phyloP scores from a whole-genome alignment of 2,329 filamentous ascomycete species.

The Epichloe scottii region DNA sequence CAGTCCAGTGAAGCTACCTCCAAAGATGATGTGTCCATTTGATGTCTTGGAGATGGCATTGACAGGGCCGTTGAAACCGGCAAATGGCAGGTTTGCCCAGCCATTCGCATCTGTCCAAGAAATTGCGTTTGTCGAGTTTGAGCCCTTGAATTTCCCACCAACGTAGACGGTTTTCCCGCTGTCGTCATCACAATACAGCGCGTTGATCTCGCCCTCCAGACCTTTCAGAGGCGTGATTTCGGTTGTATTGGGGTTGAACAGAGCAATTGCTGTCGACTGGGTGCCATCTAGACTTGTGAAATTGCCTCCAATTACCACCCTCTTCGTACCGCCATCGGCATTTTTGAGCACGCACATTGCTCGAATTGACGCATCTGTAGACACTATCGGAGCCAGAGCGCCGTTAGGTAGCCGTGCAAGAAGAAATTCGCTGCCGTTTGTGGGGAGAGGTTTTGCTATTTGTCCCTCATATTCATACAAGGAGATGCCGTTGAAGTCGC shows the following conservation, averaged over 20 bases:
- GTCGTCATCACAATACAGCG: conserved; percentile 68
- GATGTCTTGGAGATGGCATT: conserved; percentile 68
- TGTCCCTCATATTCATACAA: conserved; percentile 80
- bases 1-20: conserved; percentile 76
- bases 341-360: conserved; percentile 73
- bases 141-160: conserved; percentile 71
- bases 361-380: conserved; percentile 72
- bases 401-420: conserved; percentile 77
- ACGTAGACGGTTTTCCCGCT: conserved; percentile 73
- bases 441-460: conserved; percentile 50
- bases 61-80: conserved; percentile 89
- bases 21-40: conserved; percentile 82
- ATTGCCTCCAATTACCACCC: conserved; percentile 81
- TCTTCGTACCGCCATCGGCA: conserved; percentile 52
- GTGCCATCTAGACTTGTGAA: conserved; percentile 80
- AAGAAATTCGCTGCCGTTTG: conserved; percentile 71
- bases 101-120: conserved; percentile 57
- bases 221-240: conserved; percentile 65
- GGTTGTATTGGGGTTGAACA: conserved; percentile 64
- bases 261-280: conserved; percentile 64
- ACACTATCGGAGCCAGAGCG: conserved; percentile 59
- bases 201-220: conserved; percentile 68
- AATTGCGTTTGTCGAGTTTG: conserved; percentile 80
- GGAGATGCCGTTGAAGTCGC: conserved; percentile 85
- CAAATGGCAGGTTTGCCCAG: conserved; percentile 77